Percentiles rank a stretch among this genome's conserved stretches.
phyloP scores from a whole-genome alignment of 768 basidiomycete species.

The Russula earlei region DNA sequence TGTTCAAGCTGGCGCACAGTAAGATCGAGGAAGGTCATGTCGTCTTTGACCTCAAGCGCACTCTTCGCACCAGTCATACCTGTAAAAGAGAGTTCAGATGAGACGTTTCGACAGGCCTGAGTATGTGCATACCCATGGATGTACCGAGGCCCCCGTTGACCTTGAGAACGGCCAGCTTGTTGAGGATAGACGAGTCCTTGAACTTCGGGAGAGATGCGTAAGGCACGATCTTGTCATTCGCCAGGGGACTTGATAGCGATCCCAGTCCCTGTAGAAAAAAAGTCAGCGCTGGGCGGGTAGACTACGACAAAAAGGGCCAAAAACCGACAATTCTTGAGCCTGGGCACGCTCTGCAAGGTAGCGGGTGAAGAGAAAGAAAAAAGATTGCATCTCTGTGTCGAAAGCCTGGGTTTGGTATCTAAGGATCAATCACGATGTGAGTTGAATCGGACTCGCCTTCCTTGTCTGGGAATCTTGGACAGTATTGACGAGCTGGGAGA shows the following conservation, averaged over 20 bases:
- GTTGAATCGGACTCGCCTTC: slow-evolving; percentile 46
- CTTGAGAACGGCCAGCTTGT: slow-evolving; percentile 69
- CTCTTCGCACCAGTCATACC: slow-evolving; percentile 57
- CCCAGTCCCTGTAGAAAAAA: slow-evolving; percentile 26
- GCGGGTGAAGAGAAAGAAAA: slow-evolving; percentile 93
- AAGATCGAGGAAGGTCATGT: slow-evolving; percentile 61
- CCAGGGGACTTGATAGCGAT: slow-evolving; percentile 52
- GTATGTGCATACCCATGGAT: slow-evolving; percentile 39
- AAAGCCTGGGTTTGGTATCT: slow-evolving; percentile 48
- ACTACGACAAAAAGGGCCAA: not conserved
- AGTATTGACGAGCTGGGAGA: slow-evolving; percentile 83
- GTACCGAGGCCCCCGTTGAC: slow-evolving; percentile 70
- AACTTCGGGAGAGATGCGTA: slow-evolving; percentile 44
- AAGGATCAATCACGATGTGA: not conserved
- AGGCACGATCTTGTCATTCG: slow-evolving; percentile 50
- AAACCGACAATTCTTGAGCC: slow-evolving; percentile 66
- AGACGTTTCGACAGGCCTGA: not conserved
- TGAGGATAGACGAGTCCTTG: slow-evolving; percentile 40
- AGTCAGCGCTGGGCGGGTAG: not conserved
- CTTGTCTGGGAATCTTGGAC: slow-evolving; percentile 72
- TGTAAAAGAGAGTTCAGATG: slow-evolving; percentile 17
- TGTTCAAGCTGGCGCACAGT: slow-evolving; percentile 61
- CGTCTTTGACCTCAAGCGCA: slow-evolving; percentile 67
- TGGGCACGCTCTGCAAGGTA: slow-evolving; percentile 86
- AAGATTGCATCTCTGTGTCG: slow-evolving; percentile 92